Conservation (phyloP, 305 asterid species). For the Petunia hybrid region DNA sequence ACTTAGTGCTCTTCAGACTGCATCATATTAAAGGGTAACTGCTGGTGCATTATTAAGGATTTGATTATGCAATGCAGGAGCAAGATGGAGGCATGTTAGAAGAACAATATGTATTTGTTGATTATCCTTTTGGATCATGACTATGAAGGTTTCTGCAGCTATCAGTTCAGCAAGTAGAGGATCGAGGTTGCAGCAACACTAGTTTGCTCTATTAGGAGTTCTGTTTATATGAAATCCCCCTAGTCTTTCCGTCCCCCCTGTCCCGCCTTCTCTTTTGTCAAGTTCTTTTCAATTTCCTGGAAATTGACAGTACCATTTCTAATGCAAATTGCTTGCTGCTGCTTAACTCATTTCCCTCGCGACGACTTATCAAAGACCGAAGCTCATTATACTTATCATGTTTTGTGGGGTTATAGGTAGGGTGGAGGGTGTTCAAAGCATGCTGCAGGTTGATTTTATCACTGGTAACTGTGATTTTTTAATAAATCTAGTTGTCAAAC, state of each 20-base stretch:
- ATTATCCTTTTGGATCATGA: conserved; percentile 59
- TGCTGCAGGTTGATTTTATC: too few species aligned
- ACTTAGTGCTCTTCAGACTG: not conserved
- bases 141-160: conserved; percentile 36
- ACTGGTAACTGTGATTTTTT: too few species aligned
- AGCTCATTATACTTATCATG: not conserved
- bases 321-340: conserved; percentile 20
- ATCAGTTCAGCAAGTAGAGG: conserved; percentile 10
- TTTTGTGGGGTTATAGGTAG: too few species aligned
- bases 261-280: not conserved
- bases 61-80: conserved; percentile 59
- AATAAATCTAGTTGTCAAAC: too few species aligned
- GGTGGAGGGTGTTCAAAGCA: too few species aligned
- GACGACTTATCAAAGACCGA: not conserved
- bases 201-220: conserved; percentile 33
- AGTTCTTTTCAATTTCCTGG: not conserved
- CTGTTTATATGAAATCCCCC: conserved; percentile 21
- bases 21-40: not conserved
- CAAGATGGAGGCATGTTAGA: conserved; percentile 57
- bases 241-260: not conserved
- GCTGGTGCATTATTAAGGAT: not conserved
- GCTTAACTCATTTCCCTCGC: not conserved
- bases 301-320: conserved; percentile 19
- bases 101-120: conserved; percentile 49
- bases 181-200: conserved; percentile 30